Base-by-base conservation (phyloP, 1,139 yeast species). In the Zygosaccharomyces pseudobailii region DNA sequence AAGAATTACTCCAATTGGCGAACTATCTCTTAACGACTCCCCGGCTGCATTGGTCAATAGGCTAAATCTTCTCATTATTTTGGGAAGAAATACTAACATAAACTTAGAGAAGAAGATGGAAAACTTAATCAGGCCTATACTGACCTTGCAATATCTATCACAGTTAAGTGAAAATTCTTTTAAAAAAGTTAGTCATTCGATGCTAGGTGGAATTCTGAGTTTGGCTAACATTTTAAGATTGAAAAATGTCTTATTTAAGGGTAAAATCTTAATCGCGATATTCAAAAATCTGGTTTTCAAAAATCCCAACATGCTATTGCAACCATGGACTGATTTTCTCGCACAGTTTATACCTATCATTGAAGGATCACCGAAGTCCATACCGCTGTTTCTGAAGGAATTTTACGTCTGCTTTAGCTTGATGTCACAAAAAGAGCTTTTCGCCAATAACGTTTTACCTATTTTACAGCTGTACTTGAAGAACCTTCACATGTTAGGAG, bases 1-100 rank as follows among this genome's bases (percentile, higher is more conserved):
- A 47, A 55, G 51, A 42, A 53, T 64, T 6, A 60, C 58, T n/a
- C 67, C 68, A 1, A 53, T 62, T 36, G 55, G 66, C 24, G 61
- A 59, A 22, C 47, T 63, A 6, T 41, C 54, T 1, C 28, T 27
- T 3, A 43, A 43, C 20, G 57, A 57, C 39, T 42, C 57, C 5
- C 34, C 50, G 6, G 48, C 58, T 3, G 55, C 58, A 13, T 28
- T 65, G 20, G 51, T 50, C 6, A 65, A 65, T 40, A 52, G 68
- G 41, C 45, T 63, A 1, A 63, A 63, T 38, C 45, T 63, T 6
- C 42, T 65, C 22, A 40, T 62, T 36, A 48, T 57, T 1, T 46
- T 65, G 22, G 57, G 63, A 0, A 43, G 46, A 32, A 48, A 52
- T 13, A 56, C 64, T 2, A 42, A 47, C 4, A 36, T 57, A 9